Evolutionary conservation across 106 monocot genomes (phyloP), one percentile per base, ranked within the genome.

Genomic region (Gastrodia elata): DNA sequence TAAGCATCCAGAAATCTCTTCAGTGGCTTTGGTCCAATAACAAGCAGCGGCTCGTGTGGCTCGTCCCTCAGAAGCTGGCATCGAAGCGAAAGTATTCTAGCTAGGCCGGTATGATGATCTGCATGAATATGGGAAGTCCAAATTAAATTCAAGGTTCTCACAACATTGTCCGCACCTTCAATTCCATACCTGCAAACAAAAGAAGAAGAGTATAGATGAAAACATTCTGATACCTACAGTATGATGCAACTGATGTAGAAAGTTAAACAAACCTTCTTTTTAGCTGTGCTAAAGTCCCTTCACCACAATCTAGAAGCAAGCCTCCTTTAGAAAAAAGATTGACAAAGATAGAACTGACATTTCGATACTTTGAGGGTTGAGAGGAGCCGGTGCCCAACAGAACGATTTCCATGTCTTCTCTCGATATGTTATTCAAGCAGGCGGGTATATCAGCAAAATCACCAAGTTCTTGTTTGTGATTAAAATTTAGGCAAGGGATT

Each of bases 121-220:
- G 97, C 93, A 70, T 98, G 97, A 68, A 98, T 98, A 61, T 98
- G 93, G 65, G 97, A 98, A 72, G 93, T 89, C 97, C 97, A 98
- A 48, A 98, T 93, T 48, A 77, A 81, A 67, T 65, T 88, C 40
- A 98, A 78, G 65, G 79, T 52, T 84, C 80, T 93, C 26, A 98
- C 78, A 28, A 77, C 93, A 72, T 85, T 82, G 77, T 98, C 93
- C 41, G 98, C 98, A 68, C 91, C 93, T 43, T 80, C 80, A 35
- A 93, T 74, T 20, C 98, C 93, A 85, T 91, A 98, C 75, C 97
- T 97, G 71, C 37, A 32, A 78, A 57, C 27, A 85, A 6, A 74
- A 52, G 0, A 18, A 57, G 22, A 85, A 6, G 71, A 52, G 0
- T 33, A 49, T 3, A 72, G 42, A 6, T 26, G 24, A 42, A 32